Evolutionary conservation across 2,329 filamentous ascomycete species (phyloP).

Genomic region (Sarocladium kiliense): DNA sequence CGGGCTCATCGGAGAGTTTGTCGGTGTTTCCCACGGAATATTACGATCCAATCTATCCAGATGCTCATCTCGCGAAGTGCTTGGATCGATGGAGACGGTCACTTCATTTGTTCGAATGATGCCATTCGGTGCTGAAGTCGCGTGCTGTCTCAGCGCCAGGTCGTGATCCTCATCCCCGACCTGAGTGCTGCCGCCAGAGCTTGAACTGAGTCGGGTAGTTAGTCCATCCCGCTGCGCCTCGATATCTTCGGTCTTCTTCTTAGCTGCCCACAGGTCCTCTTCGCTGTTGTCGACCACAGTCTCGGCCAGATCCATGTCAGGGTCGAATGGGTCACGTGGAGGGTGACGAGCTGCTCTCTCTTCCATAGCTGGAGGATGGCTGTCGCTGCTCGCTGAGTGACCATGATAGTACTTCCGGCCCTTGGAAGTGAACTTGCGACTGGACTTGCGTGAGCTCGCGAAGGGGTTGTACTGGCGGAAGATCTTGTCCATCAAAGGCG

Average conservation of each 20-base stretch:
- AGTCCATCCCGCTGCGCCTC: not conserved
- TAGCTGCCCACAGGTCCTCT: not conserved
- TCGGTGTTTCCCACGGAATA: conserved; percentile 3
- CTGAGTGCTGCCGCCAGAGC: not conserved
- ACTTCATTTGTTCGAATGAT: not conserved
- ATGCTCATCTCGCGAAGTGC: not conserved
- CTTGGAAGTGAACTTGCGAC: not conserved
- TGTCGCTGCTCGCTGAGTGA: not conserved
- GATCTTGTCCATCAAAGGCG: conserved; percentile 9
- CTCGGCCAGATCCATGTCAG: conserved; percentile 5
- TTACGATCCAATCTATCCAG: not conserved
- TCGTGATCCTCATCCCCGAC: not conserved
- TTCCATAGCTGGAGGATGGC: not conserved
- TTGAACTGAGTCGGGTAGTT: not conserved
- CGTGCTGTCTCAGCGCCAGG: not conserved
- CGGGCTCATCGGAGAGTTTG: not conserved
- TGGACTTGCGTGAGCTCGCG: not conserved
- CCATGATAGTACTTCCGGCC: not conserved
- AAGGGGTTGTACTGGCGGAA: not conserved
- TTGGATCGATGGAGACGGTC: not conserved
- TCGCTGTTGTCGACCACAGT: not conserved
- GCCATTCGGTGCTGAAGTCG: not conserved
- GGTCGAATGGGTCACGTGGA: not conserved
- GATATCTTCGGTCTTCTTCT: not conserved
- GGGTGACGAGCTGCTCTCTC: not conserved